phyloP scores from a whole-genome alignment of 352 stramenopile species.

The Phytophthora aleatoria region DNA sequence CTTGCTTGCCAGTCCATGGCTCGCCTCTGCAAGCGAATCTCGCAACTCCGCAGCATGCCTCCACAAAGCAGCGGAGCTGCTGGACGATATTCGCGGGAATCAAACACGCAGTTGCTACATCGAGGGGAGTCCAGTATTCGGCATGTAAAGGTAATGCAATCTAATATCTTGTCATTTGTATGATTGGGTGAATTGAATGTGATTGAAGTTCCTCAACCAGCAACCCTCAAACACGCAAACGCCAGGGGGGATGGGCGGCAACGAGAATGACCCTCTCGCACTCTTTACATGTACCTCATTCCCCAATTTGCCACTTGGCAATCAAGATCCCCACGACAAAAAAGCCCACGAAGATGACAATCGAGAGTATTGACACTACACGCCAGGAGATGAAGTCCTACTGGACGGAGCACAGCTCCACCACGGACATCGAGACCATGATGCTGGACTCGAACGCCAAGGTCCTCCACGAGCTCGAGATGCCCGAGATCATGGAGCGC shows the following conservation, averaged over 20 bases:
- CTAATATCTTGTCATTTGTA: slow-evolving; percentile 10
- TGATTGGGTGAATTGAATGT: slow-evolving; percentile 4
- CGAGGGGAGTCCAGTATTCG: slow-evolving; percentile 2
- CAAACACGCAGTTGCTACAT: slow-evolving; percentile 34
- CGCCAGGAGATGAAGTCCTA: slow-evolving; percentile 82
- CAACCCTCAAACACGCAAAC: slow-evolving; percentile 36
- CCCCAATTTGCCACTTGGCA: slow-evolving; percentile 17
- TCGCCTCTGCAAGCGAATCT: too few species aligned
- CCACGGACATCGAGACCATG: slow-evolving; percentile 79
- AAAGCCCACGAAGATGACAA: slow-evolving; percentile 44
- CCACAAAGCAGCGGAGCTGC: too few species aligned
- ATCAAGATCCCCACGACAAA: slow-evolving; percentile 3
- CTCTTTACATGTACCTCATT: slow-evolving; percentile 7
- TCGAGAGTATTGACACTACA: slow-evolving; percentile 41
- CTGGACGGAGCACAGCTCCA: slow-evolving; percentile 69
- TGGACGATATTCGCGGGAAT: neutral
- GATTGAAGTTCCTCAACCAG: slow-evolving; percentile 14
- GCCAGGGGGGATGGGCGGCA: slow-evolving; percentile 17
- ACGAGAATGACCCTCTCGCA: neutral
- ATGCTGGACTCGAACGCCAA: slow-evolving; percentile 87
- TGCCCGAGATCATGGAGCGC: slow-evolving; percentile 78
- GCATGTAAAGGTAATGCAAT: slow-evolving; percentile 5
- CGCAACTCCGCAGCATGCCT: too few species aligned
- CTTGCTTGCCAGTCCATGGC: neutral
- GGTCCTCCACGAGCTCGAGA: slow-evolving; percentile 73